These are phyloP conservation scores for Auxenochlorella pyrenoidosa DNA, from an alignment of 139 green algal species.

Conservation along the genomic window DNA sequence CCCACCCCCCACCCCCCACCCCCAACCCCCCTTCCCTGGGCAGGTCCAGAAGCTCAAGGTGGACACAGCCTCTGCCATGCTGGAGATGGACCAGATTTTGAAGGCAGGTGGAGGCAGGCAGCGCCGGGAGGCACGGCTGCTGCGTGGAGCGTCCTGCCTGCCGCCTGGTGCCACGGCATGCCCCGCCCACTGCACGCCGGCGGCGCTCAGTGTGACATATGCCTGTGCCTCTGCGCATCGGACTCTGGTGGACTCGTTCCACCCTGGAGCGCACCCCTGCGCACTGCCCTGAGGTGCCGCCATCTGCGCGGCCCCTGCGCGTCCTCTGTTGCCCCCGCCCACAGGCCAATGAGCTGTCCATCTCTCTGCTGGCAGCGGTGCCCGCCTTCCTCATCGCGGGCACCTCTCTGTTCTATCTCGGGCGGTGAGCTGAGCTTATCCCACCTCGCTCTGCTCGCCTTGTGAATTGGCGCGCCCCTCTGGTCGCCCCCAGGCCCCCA, in stretches of 20 bases:
- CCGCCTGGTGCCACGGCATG: too few species aligned
- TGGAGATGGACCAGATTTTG: constrained; percentile 96
- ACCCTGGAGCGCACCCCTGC: background rate
- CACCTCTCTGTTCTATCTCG: constrained; percentile 34
- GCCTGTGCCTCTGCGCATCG: background rate
- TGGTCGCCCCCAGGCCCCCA: too few species aligned
- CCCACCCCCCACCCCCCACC: too few species aligned
- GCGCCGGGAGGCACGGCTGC: too few species aligned
- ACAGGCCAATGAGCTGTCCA: constrained; percentile 88
- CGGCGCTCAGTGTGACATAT: too few species aligned
- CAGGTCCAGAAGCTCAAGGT: constrained; percentile 94
- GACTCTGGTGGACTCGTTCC: background rate
- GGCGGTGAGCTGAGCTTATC: background rate
- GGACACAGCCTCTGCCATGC: constrained; percentile 91
- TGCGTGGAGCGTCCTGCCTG: too few species aligned
- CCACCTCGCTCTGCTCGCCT: background rate
- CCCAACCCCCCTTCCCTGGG: background rate
- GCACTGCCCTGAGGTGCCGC: background rate
- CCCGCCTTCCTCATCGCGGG: constrained; percentile 72
- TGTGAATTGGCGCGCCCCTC: background rate
- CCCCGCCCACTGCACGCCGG: too few species aligned
- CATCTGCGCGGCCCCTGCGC: background rate
- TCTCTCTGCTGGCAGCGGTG: constrained; percentile 81
- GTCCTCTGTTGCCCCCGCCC: background rate
- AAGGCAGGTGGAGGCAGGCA: background rate